These are phyloP conservation scores for Penicillium antarcticum DNA, from an alignment of 495 filamentous ascomycete genomes.

Conservation along the genomic window DNA sequence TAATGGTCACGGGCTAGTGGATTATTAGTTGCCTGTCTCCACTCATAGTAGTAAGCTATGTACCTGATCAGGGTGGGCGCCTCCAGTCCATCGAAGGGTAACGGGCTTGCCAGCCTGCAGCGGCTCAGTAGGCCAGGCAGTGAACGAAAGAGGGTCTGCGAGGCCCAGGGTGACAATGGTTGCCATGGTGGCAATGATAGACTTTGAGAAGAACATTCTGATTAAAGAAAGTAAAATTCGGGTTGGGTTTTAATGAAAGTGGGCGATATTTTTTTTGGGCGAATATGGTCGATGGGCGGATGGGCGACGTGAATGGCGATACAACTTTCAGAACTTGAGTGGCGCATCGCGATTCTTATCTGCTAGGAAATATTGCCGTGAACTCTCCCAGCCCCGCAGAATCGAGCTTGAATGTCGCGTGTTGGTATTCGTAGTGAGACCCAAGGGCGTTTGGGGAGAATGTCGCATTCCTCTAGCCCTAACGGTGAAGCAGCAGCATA, in stretches of 20 bases:
- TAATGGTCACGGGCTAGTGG: conserved; percentile 39
- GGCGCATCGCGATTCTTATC: conserved; percentile 25
- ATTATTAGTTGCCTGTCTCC: not conserved
- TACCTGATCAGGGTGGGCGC: conserved; percentile 25
- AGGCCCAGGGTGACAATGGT: conserved; percentile 21
- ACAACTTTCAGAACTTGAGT: not conserved
- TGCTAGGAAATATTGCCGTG: not conserved
- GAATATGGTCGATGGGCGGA: not conserved
- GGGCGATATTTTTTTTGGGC: not conserved
- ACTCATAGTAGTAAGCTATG: not conserved
- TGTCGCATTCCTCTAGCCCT: conserved; percentile 23
- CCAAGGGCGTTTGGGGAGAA: conserved; percentile 13
- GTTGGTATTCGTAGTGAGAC: conserved; percentile 18
- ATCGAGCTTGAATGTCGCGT: conserved; percentile 4
- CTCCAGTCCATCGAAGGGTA: conserved; percentile 42
- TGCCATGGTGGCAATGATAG: conserved; percentile 33
- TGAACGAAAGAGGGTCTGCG: conserved; percentile 38
- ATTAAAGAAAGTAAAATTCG: not conserved
- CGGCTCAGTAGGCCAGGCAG: conserved; percentile 34
- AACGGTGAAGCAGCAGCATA: conserved; percentile 4
- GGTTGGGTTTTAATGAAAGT: conserved; percentile 19
- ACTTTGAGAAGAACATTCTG: conserved; percentile 24
- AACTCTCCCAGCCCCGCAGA: conserved; percentile 11
- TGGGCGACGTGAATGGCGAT: conserved; percentile 2
- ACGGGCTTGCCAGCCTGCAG: conserved; percentile 38